These are phyloP conservation scores for Magnaporthales sp. DNA, from an alignment of 2,329 filamentous ascomycete species.

Conservation along the genomic window DNA sequence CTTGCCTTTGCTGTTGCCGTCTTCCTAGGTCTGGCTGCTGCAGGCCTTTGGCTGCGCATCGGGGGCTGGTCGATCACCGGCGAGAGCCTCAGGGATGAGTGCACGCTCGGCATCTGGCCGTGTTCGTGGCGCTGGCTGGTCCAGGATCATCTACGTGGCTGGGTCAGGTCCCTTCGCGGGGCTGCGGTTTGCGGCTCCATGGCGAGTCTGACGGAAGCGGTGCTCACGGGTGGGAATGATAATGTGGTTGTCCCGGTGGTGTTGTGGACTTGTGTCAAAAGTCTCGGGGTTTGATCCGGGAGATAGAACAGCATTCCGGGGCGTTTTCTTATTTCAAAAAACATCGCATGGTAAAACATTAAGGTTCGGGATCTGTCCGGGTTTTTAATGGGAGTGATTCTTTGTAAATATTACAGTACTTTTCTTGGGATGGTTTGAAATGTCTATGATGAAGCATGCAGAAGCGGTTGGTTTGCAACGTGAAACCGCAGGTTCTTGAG, in stretches of 20 bases:
- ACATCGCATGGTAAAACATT: not conserved
- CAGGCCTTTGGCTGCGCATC: slow-evolving; percentile 64
- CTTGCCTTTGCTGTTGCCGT: slow-evolving; percentile 77
- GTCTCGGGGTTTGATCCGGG: slow-evolving; percentile 45
- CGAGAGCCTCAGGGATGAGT: slow-evolving; percentile 16
- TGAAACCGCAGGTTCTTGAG: not conserved
- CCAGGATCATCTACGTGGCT: slow-evolving; percentile 5
- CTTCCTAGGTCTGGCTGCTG: slow-evolving; percentile 60
- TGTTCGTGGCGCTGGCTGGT: slow-evolving; percentile 7
- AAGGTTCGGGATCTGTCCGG: not conserved
- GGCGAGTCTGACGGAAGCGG: slow-evolving; percentile 88
- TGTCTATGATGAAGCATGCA: not conserved
- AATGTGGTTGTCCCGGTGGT: slow-evolving; percentile 95
- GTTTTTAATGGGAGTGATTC: not conserved
- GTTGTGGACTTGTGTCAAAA: slow-evolving; percentile 85
- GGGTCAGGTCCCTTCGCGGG: slow-evolving; percentile 62
- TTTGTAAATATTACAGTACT: not conserved
- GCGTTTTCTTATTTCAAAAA: not conserved
- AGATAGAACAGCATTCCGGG: not conserved
- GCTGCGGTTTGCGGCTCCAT: slow-evolving; percentile 64
- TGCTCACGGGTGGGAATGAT: slow-evolving; percentile 93
- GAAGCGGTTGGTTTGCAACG: not conserved
- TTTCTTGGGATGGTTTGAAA: not conserved
- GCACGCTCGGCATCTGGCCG: slow-evolving; percentile 2
- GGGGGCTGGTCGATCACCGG: slow-evolving; percentile 73